Base-by-base conservation (phyloP, 2,329 filamentous ascomycete genomes). In the Phaeosphaeriaceae sp. region DNA sequence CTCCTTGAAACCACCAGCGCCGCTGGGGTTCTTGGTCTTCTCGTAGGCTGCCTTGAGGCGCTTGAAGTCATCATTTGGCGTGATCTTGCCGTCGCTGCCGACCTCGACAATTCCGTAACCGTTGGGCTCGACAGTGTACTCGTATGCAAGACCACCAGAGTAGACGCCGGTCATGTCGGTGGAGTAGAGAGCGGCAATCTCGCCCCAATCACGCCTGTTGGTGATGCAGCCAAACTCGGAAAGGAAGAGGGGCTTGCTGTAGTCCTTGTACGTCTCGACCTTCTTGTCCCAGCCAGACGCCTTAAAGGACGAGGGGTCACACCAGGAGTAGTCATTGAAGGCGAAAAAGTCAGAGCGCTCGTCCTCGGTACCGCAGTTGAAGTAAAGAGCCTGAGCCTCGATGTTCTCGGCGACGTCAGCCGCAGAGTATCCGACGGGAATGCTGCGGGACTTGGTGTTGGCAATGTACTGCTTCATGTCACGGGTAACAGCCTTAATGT, bases 61-160 rank as follows among this genome's bases (percentile, higher is more conserved):
- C 48, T 81, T 74, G 76, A 90, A 96, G 72, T 94, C 91, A 25
- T 78, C 67, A 45, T 85, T 81, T 62, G 89, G 84, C 47, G 80
- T 80, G 58, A 91, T 84, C 21, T 80, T 76, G 71, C 79, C 73
- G 66, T 84, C 84, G 27, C 47, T 56, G 53, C 77, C 74, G 72
- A 95, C 82, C 56, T 86, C 80, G 73, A 93, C 92, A 61, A 96
- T 89, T 68, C 93, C 94, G 78, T 88, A 98, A 48, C 88, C 84
- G 80, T 89, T 77, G 47, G 69, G 69, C 67, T 78, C 76, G 69
- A 90, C 81, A 13, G 91, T 89, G 83, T 97, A 99, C 80, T 98
- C 94, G 82, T 97, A 98, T 76, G 96, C 91, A 42, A 99, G 86
- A 76, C 95, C 95, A 72, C 95, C 94, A 41, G 93, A 97, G 86